A percentile compares a stretch with the other conserved stretches of the same genome.
These are phyloP conservation scores for Colletotrichum sansevieriae DNA, from an alignment of 2,329 filamentous ascomycete genomes.

Conservation along the genomic window DNA sequence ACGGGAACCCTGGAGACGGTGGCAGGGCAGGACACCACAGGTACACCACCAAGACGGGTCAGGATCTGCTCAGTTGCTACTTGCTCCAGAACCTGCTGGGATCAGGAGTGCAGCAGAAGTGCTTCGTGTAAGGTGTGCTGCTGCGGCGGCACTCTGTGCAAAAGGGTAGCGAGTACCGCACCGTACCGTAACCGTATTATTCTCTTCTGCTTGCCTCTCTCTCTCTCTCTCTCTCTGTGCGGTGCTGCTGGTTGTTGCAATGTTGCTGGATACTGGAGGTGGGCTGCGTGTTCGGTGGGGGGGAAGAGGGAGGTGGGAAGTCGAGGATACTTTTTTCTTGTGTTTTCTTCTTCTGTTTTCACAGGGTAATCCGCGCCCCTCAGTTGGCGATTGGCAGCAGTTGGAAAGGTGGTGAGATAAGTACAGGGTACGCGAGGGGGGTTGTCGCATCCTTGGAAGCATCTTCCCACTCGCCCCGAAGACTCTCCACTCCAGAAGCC, in stretches of 20 bases:
- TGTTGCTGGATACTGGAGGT: not conserved
- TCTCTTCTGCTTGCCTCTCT: not conserved
- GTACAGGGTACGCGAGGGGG: slow-evolving; percentile 2
- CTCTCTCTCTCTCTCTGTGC: not conserved
- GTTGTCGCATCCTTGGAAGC: not conserved
- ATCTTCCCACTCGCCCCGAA: not conserved
- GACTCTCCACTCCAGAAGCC: slow-evolving; percentile 7
- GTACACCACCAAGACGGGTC: slow-evolving; percentile 8
- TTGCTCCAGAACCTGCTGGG: slow-evolving; percentile 29
- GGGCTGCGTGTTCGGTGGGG: slow-evolving; percentile 9
- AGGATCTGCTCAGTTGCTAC: slow-evolving; percentile 32
- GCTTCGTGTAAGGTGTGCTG: slow-evolving; percentile 28
- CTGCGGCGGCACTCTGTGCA: not conserved
- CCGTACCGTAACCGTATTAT: not conserved
- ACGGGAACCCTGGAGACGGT: slow-evolving; percentile 28
- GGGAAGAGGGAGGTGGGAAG: not conserved
- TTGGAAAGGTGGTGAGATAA: not conserved
- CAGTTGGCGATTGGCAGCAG: not conserved
- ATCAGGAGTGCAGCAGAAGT: slow-evolving; percentile 28
- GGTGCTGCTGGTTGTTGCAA: not conserved
- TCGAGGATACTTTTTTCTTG: slow-evolving; percentile 8
- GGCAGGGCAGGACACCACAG: slow-evolving; percentile 21
- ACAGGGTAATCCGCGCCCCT: not conserved
- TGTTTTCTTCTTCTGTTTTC: not conserved
- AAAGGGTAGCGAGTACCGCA: not conserved